These are phyloP conservation scores for Albatrellus ellisii DNA, from an alignment of 768 basidiomycete species.

Conservation along the genomic window DNA sequence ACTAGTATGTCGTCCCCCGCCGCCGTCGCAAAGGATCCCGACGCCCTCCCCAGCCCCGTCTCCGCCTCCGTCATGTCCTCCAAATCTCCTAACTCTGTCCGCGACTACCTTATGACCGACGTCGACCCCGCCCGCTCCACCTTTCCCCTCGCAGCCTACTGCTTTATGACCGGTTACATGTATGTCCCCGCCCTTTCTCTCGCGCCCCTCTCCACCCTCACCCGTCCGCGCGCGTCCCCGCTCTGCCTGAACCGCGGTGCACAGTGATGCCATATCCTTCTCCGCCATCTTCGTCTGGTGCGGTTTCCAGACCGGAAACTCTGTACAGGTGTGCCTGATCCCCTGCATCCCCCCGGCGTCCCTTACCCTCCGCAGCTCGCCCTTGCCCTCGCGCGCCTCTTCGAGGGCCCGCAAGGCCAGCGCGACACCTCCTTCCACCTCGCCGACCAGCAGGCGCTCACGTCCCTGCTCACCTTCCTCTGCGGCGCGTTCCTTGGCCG, in stretches of 20 bases:
- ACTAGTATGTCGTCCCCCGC: neutral
- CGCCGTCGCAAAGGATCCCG: neutral
- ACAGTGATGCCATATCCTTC: conserved; percentile 60
- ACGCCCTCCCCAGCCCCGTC: neutral
- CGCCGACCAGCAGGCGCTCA: conserved; percentile 75
- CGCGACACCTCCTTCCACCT: conserved; percentile 60
- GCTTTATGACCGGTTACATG: conserved; percentile 76
- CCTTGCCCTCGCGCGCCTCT: conserved; percentile 73
- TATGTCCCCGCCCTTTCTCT: conserved; percentile 21
- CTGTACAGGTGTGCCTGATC: conserved; percentile 37
- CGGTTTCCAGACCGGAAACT: conserved; percentile 76
- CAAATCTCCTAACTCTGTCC: conserved; percentile 15
- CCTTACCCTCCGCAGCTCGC: conserved; percentile 36
- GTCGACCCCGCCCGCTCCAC: conserved; percentile 40
- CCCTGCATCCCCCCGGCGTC: neutral
- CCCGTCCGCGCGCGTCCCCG: conserved; percentile 2
- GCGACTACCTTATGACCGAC: conserved; percentile 22
- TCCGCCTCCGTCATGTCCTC: neutral
- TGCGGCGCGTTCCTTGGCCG: conserved; percentile 68
- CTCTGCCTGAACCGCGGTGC: neutral
- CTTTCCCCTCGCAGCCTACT: conserved; percentile 46
- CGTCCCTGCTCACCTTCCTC: conserved; percentile 68
- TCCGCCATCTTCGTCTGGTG: conserved; percentile 77
- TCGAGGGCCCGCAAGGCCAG: conserved; percentile 32
- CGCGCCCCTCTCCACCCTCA: neutral